A percentile compares a stretch with the other conserved stretches of the same genome.
Evolutionary conservation across 371 early-diverging fungal species (phyloP).

Genomic region (Mortierella polycephala): DNA sequence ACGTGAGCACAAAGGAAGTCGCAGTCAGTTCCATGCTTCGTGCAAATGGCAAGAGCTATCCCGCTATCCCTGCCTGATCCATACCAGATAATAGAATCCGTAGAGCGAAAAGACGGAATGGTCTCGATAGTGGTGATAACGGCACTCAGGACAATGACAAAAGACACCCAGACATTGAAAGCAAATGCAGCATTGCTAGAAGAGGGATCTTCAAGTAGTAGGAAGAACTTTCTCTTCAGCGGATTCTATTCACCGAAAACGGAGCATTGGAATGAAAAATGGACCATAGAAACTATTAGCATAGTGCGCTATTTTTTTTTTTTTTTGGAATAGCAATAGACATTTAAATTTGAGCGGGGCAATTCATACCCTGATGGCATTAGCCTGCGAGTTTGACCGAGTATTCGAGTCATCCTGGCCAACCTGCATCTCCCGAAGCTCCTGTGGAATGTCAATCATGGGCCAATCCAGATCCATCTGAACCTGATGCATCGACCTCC

Average conservation of each 20-base stretch:
- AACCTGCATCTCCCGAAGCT: conserved; percentile 49
- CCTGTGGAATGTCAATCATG: conserved; percentile 57
- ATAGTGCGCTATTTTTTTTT: conserved; percentile 5
- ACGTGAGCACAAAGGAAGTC: background rate
- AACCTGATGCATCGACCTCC: conserved; percentile 51
- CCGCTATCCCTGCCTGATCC: background rate
- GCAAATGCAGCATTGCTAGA: conserved; percentile 79
- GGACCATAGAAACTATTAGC: background rate
- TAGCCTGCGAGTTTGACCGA: conserved; percentile 54
- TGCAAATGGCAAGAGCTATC: background rate
- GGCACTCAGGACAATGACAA: conserved; percentile 80
- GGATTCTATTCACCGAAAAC: conserved; percentile 25
- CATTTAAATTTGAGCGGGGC: background rate
- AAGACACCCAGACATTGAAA: conserved; percentile 78
- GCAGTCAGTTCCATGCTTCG: background rate
- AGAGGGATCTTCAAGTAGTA: conserved; percentile 77
- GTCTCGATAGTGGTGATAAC: conserved; percentile 88
- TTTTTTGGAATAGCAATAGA: background rate
- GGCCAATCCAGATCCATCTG: conserved; percentile 56
- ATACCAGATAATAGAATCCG: conserved; percentile 73
- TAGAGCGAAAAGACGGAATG: conserved; percentile 79
- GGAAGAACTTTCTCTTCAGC: conserved; percentile 73
- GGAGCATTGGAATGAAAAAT: background rate
- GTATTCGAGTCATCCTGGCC: conserved; percentile 47
- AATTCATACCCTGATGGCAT: conserved; percentile 48